These are phyloP conservation scores for Gnaphalium uliginosum DNA, from an alignment of 129 eudicot species.

Conservation along the genomic window DNA sequence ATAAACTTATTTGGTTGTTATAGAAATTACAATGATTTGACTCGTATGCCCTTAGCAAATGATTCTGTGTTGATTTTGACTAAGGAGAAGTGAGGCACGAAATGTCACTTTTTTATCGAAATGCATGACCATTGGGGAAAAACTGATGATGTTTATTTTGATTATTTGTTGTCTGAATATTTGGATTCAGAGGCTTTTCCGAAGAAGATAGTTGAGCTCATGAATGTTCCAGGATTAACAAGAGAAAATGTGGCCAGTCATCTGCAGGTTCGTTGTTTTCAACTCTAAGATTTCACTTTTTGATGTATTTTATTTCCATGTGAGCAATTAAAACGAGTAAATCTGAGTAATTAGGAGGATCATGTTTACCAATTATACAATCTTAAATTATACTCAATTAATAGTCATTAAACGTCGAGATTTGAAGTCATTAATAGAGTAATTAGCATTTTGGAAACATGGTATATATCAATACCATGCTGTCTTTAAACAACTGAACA, in stretches of 20 bases:
- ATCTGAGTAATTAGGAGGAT: slow-evolving; percentile 31
- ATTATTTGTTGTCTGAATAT: slow-evolving; percentile 3
- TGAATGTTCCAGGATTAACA: slow-evolving; percentile 44
- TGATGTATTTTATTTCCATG: not conserved
- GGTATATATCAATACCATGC: not conserved
- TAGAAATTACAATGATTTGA: not conserved
- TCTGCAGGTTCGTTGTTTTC: slow-evolving; percentile 50
- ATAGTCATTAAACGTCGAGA: slow-evolving; percentile 33
- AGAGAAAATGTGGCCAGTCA: slow-evolving; percentile 51
- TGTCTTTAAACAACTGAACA: slow-evolving; percentile 4
- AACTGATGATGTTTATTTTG: not conserved
- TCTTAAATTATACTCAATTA: slow-evolving; percentile 33
- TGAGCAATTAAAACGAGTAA: slow-evolving; percentile 27
- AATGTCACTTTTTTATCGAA: not conserved
- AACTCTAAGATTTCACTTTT: not conserved
- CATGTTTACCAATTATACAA: slow-evolving; percentile 23
- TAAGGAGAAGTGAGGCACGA: not conserved
- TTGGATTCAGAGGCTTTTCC: slow-evolving; percentile 37
- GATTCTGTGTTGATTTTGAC: slow-evolving; percentile 3
- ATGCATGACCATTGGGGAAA: not conserved
- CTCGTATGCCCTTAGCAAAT: not conserved
- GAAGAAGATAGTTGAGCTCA: slow-evolving; percentile 47
- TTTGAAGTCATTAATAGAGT: slow-evolving; percentile 31
- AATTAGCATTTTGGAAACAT: slow-evolving; percentile 23
- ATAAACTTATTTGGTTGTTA: slow-evolving; percentile 5